These are phyloP conservation scores for Globisporangium recalcitrans DNA, from an alignment of 352 stramenopile species.

Conservation along the genomic window DNA sequence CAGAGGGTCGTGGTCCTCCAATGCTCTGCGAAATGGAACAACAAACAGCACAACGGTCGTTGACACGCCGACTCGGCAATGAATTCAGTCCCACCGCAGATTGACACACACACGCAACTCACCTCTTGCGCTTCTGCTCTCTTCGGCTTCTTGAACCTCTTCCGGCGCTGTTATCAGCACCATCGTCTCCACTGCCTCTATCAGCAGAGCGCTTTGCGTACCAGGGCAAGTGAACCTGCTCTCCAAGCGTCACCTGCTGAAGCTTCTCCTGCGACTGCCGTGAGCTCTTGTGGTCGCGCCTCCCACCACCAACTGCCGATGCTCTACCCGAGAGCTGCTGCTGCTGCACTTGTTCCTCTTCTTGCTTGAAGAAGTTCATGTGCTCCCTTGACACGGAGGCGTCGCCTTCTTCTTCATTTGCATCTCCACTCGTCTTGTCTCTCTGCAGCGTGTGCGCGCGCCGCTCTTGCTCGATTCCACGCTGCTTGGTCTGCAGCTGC, in stretches of 20 bases:
- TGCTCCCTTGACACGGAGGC: constrained; percentile 13
- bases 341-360: constrained; percentile 16
- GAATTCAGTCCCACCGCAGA: not conserved
- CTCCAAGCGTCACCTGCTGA: no score
- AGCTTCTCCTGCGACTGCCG: constrained; percentile 20
- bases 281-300: not conserved
- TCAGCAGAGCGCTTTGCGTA: constrained; percentile 23
- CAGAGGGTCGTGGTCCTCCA: constrained; percentile 31
- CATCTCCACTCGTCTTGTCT: not conserved
- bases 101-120: not conserved
- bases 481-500: constrained; percentile 21
- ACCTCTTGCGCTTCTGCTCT: constrained; percentile 39
- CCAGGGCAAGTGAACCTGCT: constrained; percentile 33
- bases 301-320: not conserved
- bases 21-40: constrained; percentile 19
- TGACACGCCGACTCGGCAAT: not conserved
- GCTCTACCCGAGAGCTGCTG: not conserved
- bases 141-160: constrained; percentile 10
- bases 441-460: constrained; percentile 32
- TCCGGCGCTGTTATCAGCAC: not conserved
- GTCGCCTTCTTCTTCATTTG: not conserved
- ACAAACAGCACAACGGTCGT: not conserved
- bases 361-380: constrained; percentile 39
- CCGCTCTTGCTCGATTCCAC: constrained; percentile 30
- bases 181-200: constrained; percentile 5